Percentiles rank a stretch among this genome's conserved stretches.
Conservation (phyloP, 2,329 filamentous ascomycete genomes). For the Talaromyces sp. region DNA sequence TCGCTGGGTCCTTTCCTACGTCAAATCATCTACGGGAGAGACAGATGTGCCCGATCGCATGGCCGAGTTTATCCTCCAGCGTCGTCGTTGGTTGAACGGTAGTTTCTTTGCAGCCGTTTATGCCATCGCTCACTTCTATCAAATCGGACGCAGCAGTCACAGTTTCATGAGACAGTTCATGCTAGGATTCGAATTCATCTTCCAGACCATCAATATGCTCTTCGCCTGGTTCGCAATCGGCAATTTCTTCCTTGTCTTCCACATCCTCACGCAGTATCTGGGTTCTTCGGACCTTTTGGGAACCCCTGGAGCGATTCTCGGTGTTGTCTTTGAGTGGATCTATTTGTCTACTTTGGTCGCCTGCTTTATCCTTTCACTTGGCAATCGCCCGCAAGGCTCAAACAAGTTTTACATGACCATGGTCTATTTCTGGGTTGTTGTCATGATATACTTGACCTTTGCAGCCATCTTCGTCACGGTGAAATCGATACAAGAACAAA, state of each 20-base stretch:
- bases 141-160: constrained; percentile 92
- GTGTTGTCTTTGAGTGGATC: constrained; percentile 91
- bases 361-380: constrained; percentile 90
- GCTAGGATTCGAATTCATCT: constrained; percentile 88
- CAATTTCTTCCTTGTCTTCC: constrained; percentile 99
- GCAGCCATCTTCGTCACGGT: constrained; percentile 94
- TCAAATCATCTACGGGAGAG: constrained; percentile 95
- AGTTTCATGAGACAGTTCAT: constrained; percentile 80
- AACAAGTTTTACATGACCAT: constrained; percentile 93
- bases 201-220: constrained; percentile 92
- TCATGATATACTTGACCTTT: constrained; percentile 95
- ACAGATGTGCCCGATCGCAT: constrained; percentile 95
- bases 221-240: constrained; percentile 98
- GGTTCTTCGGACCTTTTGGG: constrained; percentile 68
- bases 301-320: constrained; percentile 71
- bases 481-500: constrained; percentile 71
- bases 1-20: constrained; percentile 95
- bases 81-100: constrained; percentile 95
- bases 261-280: constrained; percentile 86
- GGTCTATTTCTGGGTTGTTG: constrained; percentile 96
- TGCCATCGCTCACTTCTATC: constrained; percentile 88
- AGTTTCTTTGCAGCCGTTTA: constrained; percentile 98
- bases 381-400: constrained; percentile 90
- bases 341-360: constrained; percentile 89
- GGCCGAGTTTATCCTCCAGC: constrained; percentile 90